Base-by-base conservation (phyloP, 179 eudicot species). In the Heliamphora ciliata region DNA sequence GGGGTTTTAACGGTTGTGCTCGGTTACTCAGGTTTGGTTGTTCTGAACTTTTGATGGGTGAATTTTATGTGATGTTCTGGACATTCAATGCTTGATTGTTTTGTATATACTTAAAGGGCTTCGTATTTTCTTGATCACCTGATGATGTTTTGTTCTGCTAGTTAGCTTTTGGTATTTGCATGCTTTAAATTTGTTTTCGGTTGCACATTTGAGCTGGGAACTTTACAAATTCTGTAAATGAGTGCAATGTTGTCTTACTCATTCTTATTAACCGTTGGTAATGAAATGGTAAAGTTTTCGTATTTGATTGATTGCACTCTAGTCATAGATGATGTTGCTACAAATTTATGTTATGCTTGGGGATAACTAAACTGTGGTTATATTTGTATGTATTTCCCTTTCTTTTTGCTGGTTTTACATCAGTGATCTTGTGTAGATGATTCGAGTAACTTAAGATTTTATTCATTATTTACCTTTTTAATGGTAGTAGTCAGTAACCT, bases 121-220 rank as follows among this genome's bases (percentile, higher is more conserved):
- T 66, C 74, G 4, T 3, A 18, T 1, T 63, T 63, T 17, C 54
- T 67, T 55, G 73, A 69, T 79, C 67, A 47, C 31, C 3, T 31
- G 61, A 24, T 11, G 24, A 66, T 76, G 67, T 58, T 78, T 47
- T 63, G 69, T n/a, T 48, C 7, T 78, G 70, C 44, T 78, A 47
- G 31, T n/a, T 70, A 58, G 52, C 13, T 52, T 80, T 58, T 80
- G 81, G 72, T 55, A 14, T 54, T 78, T 79, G 67, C 66, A 21
- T 73, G 77, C 44, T 61, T 79, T 1, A 8, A 60, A 50, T 31
- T 78, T 73, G 67, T 52, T 79, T 55, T 79, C 61, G 0, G 6
- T 48, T 73, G 73, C 63, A 14, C 15, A 50, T 64, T 31, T 82
- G 65, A 79, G 46, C 78, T 64, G 17, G 76, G 8, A 9, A 54